phyloP scores from a whole-genome alignment of 1,284 basidiomycete genomes.

The Ceratobasidium papillatum region DNA sequence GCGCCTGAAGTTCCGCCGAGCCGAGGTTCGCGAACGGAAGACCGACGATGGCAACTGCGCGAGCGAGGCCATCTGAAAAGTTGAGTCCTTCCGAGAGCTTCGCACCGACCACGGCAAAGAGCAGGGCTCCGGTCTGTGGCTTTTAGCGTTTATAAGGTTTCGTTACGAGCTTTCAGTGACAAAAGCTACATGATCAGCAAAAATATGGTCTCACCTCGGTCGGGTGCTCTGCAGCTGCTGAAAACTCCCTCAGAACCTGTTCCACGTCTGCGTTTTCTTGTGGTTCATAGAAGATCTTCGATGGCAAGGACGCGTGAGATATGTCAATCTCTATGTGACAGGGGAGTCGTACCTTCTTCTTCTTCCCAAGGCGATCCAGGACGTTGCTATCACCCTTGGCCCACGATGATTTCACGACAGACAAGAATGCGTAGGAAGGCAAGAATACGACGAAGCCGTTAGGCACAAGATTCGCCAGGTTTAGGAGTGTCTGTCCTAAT shows the following conservation, averaged over 20 bases:
- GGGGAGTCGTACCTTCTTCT: constrained; percentile 70
- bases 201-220: constrained; percentile 50
- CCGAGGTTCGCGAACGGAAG: constrained; percentile 93
- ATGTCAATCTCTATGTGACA: constrained; percentile 44
- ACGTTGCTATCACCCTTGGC: constrained; percentile 59
- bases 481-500: constrained; percentile 83
- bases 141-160: constrained; percentile 43
- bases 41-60: constrained; percentile 89
- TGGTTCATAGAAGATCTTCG: constrained; percentile 89
- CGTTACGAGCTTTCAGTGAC: background rate
- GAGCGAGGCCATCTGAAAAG: constrained; percentile 89
- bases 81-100: constrained; percentile 98
- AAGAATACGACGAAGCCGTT: constrained; percentile 94
- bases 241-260: constrained; percentile 76
- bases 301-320: constrained; percentile 1
- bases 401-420: constrained; percentile 76
- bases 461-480: constrained; percentile 81
- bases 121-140: constrained; percentile 68
- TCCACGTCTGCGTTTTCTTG: constrained; percentile 82
- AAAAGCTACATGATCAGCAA: background rate
- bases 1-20: constrained; percentile 89
- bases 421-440: constrained; percentile 89
- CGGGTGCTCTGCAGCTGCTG: constrained; percentile 62
- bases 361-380: constrained; percentile 68
- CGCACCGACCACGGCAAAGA: constrained; percentile 95